Evolutionary conservation across 805 yeast genomes (phyloP).

Genomic region (Cyberlindnera mrakii): DNA sequence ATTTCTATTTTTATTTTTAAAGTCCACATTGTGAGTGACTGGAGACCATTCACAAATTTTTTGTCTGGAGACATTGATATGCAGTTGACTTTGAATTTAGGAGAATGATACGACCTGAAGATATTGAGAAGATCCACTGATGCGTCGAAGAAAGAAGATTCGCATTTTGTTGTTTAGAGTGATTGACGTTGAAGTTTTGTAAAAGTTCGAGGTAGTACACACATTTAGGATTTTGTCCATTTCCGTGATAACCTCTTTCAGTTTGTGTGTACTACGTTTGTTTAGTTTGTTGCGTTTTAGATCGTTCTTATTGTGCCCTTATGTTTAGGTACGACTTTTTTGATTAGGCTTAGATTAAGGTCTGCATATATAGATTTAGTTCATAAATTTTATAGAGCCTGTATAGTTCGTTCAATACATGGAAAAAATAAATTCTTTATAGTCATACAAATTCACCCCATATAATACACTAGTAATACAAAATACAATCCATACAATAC

Average conservation of each 20-base stretch:
- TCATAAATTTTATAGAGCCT: too few species aligned
- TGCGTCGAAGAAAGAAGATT: neutral
- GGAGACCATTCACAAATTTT: slow-evolving; percentile 16
- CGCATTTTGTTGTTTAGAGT: neutral
- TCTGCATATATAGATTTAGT: too few species aligned
- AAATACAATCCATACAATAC: neutral
- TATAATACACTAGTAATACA: neutral
- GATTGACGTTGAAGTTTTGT: neutral
- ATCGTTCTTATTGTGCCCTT: too few species aligned
- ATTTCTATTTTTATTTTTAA: neutral
- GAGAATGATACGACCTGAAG: too few species aligned
- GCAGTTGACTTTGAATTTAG: too few species aligned
- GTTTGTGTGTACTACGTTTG: slow-evolving; percentile 1
- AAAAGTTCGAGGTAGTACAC: slow-evolving; percentile 7
- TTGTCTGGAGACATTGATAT: slow-evolving; percentile 1
- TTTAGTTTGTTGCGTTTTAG: neutral
- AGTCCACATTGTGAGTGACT: slow-evolving; percentile 9
- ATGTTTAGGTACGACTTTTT: too few species aligned
- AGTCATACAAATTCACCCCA: neutral
- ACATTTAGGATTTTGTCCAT: neutral
- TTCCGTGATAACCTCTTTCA: slow-evolving; percentile 5
- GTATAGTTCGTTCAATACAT: too few species aligned
- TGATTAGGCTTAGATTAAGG: too few species aligned
- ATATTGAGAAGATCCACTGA: too few species aligned
- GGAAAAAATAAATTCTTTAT: neutral